Base-by-base conservation (phyloP, 1,139 yeast genomes). In the Saccharomycopsis hybrid region DNA sequence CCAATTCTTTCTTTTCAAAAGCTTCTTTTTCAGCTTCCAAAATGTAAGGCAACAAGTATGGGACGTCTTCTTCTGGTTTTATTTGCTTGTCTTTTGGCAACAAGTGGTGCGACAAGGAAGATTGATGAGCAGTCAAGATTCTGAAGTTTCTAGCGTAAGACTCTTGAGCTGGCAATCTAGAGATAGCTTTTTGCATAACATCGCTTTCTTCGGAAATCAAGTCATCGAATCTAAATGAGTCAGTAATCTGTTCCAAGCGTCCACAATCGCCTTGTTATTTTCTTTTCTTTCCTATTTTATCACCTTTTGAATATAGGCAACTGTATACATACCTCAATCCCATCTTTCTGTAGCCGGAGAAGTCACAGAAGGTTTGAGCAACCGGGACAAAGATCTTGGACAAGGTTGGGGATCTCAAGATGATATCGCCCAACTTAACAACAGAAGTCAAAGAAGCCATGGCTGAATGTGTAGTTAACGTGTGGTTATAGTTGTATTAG, bases 1-100 rank as follows among this genome's bases (percentile, higher is more conserved):
- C 96, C 64, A 92, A 80, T 65, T 85, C 95, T 57, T 77, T 80
- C 73, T 85, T 87, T 75, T 90, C 98, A 59, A 78, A 76, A 48
- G 83, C 85, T 70, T 88, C 97, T 65, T 88, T 89, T 73, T 90
- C 97, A 56, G 94, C 95, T 74, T 90, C 97, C 65, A 90, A 78
- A 57, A 90, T 74, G 74, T 85, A 86, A 61, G 97, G 97, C 56
- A 86, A 71, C 65, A 92, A 77, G 71, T 87, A 89, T 61, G 88
- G 84, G 55, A 74, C 75, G 72, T 92, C 98, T 62, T 90, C 90
- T 65, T 82, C 87, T 38, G 90, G 80, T 65, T 81, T 80, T 57
- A 86, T 73, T 61, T 85, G 85, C 71, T 92, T 84, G 64, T 77
- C 77, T 59, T 80, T 75, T 60, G 97, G 96, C 63, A 92, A 77